These are phyloP conservation scores for Pistacia atlantica DNA, from an alignment of 345 rosid species.

Conservation along the genomic window DNA sequence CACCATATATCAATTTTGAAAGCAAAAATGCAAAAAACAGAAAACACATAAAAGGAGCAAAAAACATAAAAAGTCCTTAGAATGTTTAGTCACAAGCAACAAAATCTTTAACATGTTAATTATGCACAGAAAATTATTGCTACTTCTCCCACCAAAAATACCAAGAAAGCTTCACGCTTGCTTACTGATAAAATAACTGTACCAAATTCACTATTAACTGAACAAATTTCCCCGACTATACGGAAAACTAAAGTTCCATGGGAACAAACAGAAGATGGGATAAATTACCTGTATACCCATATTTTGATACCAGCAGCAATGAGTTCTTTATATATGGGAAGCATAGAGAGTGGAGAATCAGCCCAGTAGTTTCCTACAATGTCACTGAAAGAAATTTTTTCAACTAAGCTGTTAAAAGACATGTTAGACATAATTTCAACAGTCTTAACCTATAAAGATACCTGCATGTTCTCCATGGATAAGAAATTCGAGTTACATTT, in stretches of 20 bases:
- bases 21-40: neutral
- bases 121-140: neutral
- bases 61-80: neutral
- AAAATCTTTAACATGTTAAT: neutral
- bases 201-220: neutral
- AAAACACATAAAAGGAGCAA: neutral
- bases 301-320: slow-evolving; percentile 77
- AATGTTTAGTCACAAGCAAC: neutral
- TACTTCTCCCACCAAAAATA: neutral
- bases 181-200: neutral
- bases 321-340: slow-evolving; percentile 89
- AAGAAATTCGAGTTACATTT: slow-evolving; percentile 67
- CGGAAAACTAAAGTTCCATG: neutral
- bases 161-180: neutral
- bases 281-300: slow-evolving; percentile 83
- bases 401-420: neutral
- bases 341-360: slow-evolving; percentile 91
- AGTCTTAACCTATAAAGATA: slow-evolving; percentile 12
- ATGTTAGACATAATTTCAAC: neutral
- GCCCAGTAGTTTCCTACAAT: slow-evolving; percentile 75
- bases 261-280: neutral
- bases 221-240: neutral
- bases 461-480: slow-evolving; percentile 95
- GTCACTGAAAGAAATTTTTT: slow-evolving; percentile 43
- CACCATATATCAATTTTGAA: neutral